A percentile compares a stretch with the other conserved stretches of the same genome.
Evolutionary conservation across 2,329 filamentous ascomycete species (phyloP).

Genomic region (Lasiodiplodia hormozganensis): DNA sequence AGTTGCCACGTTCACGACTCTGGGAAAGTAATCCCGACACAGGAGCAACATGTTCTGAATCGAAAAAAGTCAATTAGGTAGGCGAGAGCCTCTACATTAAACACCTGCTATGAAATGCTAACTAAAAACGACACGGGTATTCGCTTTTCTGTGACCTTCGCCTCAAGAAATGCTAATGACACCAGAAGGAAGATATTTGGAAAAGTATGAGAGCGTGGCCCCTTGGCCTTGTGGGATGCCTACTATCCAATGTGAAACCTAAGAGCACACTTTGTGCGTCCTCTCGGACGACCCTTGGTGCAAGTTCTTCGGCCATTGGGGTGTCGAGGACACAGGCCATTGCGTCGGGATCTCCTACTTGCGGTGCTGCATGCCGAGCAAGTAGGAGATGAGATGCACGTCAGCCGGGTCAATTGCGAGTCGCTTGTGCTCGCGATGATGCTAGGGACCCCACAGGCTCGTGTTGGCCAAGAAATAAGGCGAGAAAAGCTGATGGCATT

Average conservation of each 20-base stretch:
- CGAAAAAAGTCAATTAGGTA: neutral
- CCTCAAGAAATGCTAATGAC: constrained; percentile 8
- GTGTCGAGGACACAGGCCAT: no score
- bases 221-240: no score
- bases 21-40: neutral
- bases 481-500: constrained; percentile 40
- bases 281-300: no score
- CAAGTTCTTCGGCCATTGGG: no score
- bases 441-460: constrained; percentile 34
- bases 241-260: no score
- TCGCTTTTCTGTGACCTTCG: constrained; percentile 10
- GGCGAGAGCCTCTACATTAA: neutral
- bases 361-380: no score
- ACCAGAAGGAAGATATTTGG: neutral
- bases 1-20: neutral
- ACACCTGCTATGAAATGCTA: constrained; percentile 11
- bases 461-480: constrained; percentile 37
- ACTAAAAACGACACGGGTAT: constrained; percentile 9
- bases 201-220: neutral
- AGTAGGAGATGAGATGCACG: no score
- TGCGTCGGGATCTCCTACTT: no score
- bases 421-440: constrained; percentile 20
- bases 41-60: neutral
- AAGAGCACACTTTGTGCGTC: no score
- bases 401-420: no score